Percentiles rank a stretch among this genome's conserved stretches.
These are phyloP conservation scores for Colletotrichum filicis DNA, from an alignment of 2,329 filamentous ascomycete genomes.

Conservation along the genomic window DNA sequence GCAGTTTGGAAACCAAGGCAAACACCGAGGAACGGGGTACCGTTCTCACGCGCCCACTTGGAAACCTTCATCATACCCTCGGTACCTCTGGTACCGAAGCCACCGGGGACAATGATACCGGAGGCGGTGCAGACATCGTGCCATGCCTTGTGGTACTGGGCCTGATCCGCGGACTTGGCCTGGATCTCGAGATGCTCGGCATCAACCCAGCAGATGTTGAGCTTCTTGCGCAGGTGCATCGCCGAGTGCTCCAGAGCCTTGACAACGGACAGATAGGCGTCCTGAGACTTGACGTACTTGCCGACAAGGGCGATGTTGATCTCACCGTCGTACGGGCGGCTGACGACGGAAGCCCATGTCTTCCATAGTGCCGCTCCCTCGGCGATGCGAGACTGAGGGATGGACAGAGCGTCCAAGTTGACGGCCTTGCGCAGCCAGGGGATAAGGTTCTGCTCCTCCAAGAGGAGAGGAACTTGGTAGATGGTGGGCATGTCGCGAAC, in stretches of 20 bases:
- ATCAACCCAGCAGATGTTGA: slow-evolving; percentile 87
- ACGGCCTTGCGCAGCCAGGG: slow-evolving; percentile 73
- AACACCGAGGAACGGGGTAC: slow-evolving; percentile 84
- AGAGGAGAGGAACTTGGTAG: slow-evolving; percentile 94
- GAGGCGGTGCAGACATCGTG: slow-evolving; percentile 77
- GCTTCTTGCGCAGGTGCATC: slow-evolving; percentile 84
- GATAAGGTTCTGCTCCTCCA: slow-evolving; percentile 83
- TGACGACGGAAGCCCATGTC: slow-evolving; percentile 66
- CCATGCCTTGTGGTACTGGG: slow-evolving; percentile 88
- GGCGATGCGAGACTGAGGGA: slow-evolving; percentile 63
- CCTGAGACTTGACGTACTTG: slow-evolving; percentile 88
- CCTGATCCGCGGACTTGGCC: slow-evolving; percentile 70
- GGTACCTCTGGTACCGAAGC: slow-evolving; percentile 84
- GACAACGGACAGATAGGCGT: slow-evolving; percentile 85
- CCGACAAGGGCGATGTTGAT: slow-evolving; percentile 90
- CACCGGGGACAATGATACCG: slow-evolving; percentile 76
- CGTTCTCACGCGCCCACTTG: slow-evolving; percentile 87
- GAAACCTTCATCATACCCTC: slow-evolving; percentile 91
- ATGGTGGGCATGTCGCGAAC: slow-evolving; percentile 90
- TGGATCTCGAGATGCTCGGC: slow-evolving; percentile 82
- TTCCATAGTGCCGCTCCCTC: slow-evolving; percentile 76
- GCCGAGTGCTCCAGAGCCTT: slow-evolving; percentile 92
- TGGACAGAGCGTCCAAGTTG: slow-evolving; percentile 67
- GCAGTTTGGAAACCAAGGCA: slow-evolving; percentile 95
- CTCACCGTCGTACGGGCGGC: slow-evolving; percentile 74